Evolutionary conservation across 805 yeast genomes (phyloP).

Genomic region (Lachancea quebecensis): DNA sequence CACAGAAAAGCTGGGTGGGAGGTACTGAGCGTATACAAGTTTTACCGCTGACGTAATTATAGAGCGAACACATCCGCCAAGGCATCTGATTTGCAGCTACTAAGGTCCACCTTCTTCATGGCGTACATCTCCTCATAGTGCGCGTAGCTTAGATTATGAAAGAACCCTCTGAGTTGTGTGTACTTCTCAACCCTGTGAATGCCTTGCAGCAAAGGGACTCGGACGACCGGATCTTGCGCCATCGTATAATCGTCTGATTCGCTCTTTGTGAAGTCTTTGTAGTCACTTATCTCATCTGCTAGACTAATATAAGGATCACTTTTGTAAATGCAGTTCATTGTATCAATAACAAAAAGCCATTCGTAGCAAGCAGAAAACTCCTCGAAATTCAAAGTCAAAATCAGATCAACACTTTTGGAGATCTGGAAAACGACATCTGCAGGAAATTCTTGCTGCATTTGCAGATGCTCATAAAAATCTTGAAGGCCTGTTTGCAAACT

Average conservation of each 20-base stretch:
- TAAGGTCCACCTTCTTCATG: conserved; percentile 37
- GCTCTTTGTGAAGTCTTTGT: conserved; percentile 30
- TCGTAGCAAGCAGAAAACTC: conserved; percentile 65
- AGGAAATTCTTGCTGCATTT: conserved; percentile 25
- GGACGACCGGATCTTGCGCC: conserved; percentile 13
- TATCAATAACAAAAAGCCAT: conserved; percentile 80
- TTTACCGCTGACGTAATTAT: conserved; percentile 23
- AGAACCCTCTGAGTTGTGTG: conserved; percentile 23
- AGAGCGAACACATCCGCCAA: conserved; percentile 46
- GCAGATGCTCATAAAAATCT: conserved; percentile 25
- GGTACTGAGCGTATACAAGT: conserved; percentile 68
- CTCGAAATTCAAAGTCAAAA: conserved; percentile 62
- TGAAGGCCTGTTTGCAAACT: conserved; percentile 42
- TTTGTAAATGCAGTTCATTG: conserved; percentile 49
- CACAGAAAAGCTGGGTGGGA: conserved; percentile 94
- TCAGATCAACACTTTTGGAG: conserved; percentile 71
- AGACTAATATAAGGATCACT: conserved; percentile 30
- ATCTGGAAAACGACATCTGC: conserved; percentile 42
- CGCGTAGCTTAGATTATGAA: conserved; percentile 24
- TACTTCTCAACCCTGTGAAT: conserved; percentile 18
- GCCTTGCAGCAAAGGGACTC: conserved; percentile 28
- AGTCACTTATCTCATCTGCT: conserved; percentile 41
- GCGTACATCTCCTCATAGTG: conserved; percentile 46
- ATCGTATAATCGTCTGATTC: conserved; percentile 14
- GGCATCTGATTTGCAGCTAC: conserved; percentile 49